Percentiles rank a stretch among this genome's conserved stretches.
These are phyloP conservation scores for Neurospora tetraspora DNA, from an alignment of 495 filamentous ascomycete species.

Conservation along the genomic window DNA sequence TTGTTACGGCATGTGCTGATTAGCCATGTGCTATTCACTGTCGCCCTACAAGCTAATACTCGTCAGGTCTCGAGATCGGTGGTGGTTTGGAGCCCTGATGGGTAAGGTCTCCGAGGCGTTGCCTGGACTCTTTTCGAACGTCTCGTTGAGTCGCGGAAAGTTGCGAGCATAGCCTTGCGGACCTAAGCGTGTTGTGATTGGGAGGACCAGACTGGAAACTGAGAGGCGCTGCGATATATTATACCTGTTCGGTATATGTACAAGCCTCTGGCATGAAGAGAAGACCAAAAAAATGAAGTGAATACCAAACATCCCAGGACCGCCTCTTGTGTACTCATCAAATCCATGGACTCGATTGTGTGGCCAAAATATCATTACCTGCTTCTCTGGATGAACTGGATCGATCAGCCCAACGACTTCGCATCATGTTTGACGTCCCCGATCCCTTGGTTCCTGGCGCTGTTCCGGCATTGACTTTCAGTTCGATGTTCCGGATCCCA, in stretches of 20 bases:
- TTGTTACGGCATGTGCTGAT: constrained; percentile 34
- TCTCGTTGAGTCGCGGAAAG: constrained; percentile 43
- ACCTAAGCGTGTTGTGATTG: constrained; percentile 9
- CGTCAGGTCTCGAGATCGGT: constrained; percentile 32
- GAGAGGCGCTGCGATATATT: constrained; percentile 44
- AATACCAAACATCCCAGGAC: constrained; percentile 24
- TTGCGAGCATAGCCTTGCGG: constrained; percentile 55
- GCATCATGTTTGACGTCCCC: constrained; percentile 51
- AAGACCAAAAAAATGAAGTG: background rate
- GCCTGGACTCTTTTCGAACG: constrained; percentile 41
- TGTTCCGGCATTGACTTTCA: constrained; percentile 53
- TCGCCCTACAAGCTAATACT: constrained; percentile 53
- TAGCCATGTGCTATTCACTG: constrained; percentile 50
- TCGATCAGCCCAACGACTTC: constrained; percentile 58
- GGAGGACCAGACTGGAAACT: constrained; percentile 31
- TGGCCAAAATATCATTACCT: constrained; percentile 25
- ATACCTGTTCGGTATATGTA: background rate
- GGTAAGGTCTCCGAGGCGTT: background rate
- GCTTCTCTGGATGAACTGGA: constrained; percentile 53
- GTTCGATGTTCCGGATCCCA: constrained; percentile 47
- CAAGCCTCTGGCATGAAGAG: background rate
- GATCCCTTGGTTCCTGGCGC: constrained; percentile 45
- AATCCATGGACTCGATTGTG: constrained; percentile 37
- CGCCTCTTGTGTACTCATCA: constrained; percentile 34
- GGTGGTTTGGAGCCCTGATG: background rate